Base-by-base conservation (phyloP, 2,329 filamentous ascomycete species). In the Fonsecaea erecta region DNA sequence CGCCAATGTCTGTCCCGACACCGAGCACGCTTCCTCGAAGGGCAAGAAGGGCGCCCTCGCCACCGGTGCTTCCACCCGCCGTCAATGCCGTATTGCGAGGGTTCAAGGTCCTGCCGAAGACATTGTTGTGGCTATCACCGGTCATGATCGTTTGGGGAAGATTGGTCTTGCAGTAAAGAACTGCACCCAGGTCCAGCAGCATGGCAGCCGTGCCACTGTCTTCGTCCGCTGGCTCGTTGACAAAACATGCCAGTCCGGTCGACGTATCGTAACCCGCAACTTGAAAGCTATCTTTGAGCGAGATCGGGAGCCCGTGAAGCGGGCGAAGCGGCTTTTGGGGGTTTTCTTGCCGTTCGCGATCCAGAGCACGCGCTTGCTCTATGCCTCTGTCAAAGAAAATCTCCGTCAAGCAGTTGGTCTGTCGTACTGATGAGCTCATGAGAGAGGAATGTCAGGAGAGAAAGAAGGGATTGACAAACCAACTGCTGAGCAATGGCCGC, bases 11-110 rank as follows among this genome's bases (percentile, higher is more conserved):
- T 0, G 86, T 89, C 0, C 85, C 86, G 9, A 88, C 79, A 0
- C 88, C 88, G 1, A 89, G 71, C 57, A 85, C 78, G 34, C 80
- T 84, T 0, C 87, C 87, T 37, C 81, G 79, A 77, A 89, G 81
- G 6, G 82, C 83, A 24, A 89, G 68, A 14, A 89, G 74, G 0
- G 83, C 85, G 0, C 82, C 86, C 73, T 90, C 87, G 11, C 89
- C 89, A 11, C 88, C 89, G 0, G 85, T 86, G 16, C 83, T 86
- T 4, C 89, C 89, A 8, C 89, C 89, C 0, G 86, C 81, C 0
- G 84, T 86, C 34, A 88, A 78, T 21, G 80, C 77, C 1, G 84
- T 80, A 64, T 89, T 89, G 62, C 83, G 78, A 0, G 89, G 88
- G 71, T 89, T 90, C 1, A 89, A 75, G 0, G 85, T 85, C 37